Conservation (phyloP, 257 asterid species). For the Datura wrightii region DNA sequence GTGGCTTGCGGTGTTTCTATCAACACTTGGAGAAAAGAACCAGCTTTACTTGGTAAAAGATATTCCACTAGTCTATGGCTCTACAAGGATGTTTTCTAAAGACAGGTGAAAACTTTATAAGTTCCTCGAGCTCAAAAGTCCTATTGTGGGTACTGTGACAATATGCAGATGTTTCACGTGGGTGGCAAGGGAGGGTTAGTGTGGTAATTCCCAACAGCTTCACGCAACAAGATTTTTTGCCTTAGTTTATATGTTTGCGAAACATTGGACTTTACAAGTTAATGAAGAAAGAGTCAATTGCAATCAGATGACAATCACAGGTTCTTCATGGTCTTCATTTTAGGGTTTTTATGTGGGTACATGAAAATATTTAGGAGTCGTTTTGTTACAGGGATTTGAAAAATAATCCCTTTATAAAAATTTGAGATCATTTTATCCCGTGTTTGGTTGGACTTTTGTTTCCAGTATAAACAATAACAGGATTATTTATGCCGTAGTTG, state of each 20-base stretch:
- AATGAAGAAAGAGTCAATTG: conserved; percentile 6
- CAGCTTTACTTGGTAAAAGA: conserved; percentile 12
- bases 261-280: neutral
- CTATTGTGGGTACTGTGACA: neutral
- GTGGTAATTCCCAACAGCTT: neutral
- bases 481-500: neutral
- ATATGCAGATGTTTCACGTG: neutral
- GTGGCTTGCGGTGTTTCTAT: neutral
- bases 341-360: conserved; percentile 2
- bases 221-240: neutral
- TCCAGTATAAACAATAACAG: conserved; percentile 12
- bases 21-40: neutral
- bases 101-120: neutral
- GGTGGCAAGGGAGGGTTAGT: neutral
- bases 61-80: neutral
- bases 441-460: conserved; percentile 13
- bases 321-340: conserved; percentile 7
- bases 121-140: neutral
- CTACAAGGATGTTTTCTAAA: conserved; percentile 1
- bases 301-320: neutral
- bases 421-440: neutral
- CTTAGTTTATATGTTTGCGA: neutral
- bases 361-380: neutral
- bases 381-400: too few relatives aligned
- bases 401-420: too few relatives aligned